Evolutionary conservation across 495 filamentous ascomycete genomes (phyloP).

Genomic region (Daldinia concentrica): DNA sequence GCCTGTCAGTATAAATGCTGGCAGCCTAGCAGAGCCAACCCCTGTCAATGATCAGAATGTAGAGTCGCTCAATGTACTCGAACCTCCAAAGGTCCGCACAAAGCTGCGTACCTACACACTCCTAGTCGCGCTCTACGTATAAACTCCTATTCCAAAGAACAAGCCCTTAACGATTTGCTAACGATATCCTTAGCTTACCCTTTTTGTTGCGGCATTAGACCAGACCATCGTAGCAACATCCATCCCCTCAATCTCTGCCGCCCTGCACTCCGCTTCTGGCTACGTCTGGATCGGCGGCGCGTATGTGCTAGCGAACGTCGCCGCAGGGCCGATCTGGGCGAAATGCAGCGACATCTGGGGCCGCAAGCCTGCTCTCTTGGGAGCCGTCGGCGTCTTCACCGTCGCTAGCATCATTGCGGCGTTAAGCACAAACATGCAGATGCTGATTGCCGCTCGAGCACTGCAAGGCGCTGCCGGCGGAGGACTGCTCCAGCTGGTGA

Average conservation of each 20-base stretch:
- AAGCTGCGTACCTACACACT: conserved; percentile 44
- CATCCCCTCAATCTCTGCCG: conserved; percentile 65
- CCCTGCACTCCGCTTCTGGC: conserved; percentile 67
- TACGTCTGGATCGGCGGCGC: conserved; percentile 75
- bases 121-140: conserved; percentile 43
- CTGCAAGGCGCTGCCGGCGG: conserved; percentile 83
- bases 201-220: conserved; percentile 70
- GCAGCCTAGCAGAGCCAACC: neutral
- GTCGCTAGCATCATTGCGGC: conserved; percentile 73
- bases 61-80: conserved; percentile 26
- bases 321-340: conserved; percentile 55
- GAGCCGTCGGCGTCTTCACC: conserved; percentile 70
- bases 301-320: conserved; percentile 60
- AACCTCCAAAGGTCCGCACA: conserved; percentile 36
- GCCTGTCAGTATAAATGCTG: neutral
- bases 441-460: conserved; percentile 75
- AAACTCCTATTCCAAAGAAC: neutral
- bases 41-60: conserved; percentile 4
- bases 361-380: conserved; percentile 75
- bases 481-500: conserved; percentile 74
- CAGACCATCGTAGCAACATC: conserved; percentile 70
- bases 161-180: neutral
- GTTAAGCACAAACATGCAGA: conserved; percentile 68
- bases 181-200: conserved; percentile 34
- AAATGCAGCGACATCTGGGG: conserved; percentile 76